Evolutionary conservation across 257 asterid species (phyloP), one percentile per base, ranked within the genome.

Genomic region (Scutellaria galericulata): DNA sequence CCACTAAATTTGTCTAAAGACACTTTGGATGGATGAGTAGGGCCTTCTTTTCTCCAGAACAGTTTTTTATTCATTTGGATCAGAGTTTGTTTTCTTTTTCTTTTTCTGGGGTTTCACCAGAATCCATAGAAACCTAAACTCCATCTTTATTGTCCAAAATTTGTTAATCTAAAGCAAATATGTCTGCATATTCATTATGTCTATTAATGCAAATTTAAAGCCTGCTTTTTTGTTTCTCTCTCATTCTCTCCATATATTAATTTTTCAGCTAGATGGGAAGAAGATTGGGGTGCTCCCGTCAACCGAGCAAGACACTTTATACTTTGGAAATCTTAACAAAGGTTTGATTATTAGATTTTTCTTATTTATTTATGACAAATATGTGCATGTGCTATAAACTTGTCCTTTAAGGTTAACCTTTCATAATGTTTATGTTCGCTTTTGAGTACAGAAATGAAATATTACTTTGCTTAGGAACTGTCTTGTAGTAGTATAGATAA

Each of bases 221-320:
- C 69, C 46, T 71, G 42, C 15, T 51, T 10, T 64, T 48, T 15
- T 15, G 2, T 7, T 53, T 62, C 6, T 39, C 40, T 68, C 55
- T 48, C 37, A 45, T 41, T 64, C 7, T 37, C 44, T 63, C 60
- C 45, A 40, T 68, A 13, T 47, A 60, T 66, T 65, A 27, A 20
- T 45, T 47, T 31, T 75, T 82, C 96, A 93, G 98, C 64, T 93
- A 52, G 89, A 90, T 41, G 98, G 98, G 31, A 90, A 85, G 91
- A 83, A 85, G 83, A 87, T 93, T 68, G 96, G 97, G 65, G 88
- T 93, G 78, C 92, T 85, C 62, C 97, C 92, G 72, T 90, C 98
- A 70, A 77, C 73, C 27, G 93, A 87, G 88, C 97, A 87, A 74
- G 83, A 82, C 63, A 87, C 92, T 24, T 79, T 93, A 48, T 90